Evolutionary conservation across 225 moss, liverwort and hornwort genomes (phyloP), one percentile per base, ranked within the genome.

Genomic region (Lunularia cruciata): DNA sequence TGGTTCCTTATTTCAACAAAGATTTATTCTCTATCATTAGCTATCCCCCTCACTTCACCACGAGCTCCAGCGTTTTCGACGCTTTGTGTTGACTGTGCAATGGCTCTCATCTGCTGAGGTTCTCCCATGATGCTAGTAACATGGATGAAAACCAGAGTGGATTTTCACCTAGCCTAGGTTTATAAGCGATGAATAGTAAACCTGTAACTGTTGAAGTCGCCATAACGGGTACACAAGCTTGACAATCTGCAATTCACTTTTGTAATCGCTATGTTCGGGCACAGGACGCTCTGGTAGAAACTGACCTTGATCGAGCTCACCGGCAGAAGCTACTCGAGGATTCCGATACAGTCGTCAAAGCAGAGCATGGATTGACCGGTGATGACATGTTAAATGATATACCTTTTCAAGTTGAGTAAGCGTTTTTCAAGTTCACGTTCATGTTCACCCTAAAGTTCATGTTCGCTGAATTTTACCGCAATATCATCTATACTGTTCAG

Each of bases 351-450:
- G 70, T 53, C 37, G 43, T 73, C 68, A 62, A 47, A 59, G 83
- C 83, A 57, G 83, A 87, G 36, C 84, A 90, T 75, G 96, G 96
- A 68, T 64, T 65, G 52, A 88, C 84, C 47, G 96, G 96, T 64
- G 96, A 98, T 40, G 71, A 53, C 39, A 60, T 73, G 60, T 36
- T 92, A 46, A 67, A 67, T 49, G 74, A 81, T 47, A 81, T 91
- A 61, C 73, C 90, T 32, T 98, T 98, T 74, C 96, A 98, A 90
- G 95, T 96, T 67, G 37, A 25, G 45, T 56, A 22, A 53, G 69
- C 67, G 46, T 32, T 34, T 37, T 39, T 40, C 68, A 31, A 32
- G 73, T 60, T 68, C 51, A 39, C 39, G 26, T 27, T 71, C 3
- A n/a, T 67, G 25, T 14, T 37, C 20, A 16, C 31, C 47, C 34